A percentile compares a stretch with the other conserved stretches of the same genome.
phyloP scores from a whole-genome alignment of 73 alveolate genomes.

The Paramecium biaurelia region DNA sequence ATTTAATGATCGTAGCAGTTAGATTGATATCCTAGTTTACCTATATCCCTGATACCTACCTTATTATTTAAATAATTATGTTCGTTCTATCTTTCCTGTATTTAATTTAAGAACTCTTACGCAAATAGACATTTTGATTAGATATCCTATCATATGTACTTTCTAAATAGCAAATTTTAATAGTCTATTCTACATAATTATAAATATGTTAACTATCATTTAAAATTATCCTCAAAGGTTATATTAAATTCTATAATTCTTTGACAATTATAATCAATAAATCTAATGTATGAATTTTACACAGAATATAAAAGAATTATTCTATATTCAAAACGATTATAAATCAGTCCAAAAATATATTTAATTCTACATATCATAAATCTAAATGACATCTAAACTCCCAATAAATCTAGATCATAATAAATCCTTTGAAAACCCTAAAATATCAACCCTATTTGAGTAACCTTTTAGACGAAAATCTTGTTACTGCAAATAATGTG shows the following conservation, averaged over 20 bases:
- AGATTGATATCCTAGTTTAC: neutral
- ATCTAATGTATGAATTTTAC: neutral
- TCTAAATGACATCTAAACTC: neutral
- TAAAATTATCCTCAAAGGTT: neutral
- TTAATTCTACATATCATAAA: neutral
- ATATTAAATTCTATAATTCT: neutral
- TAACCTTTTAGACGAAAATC: neutral
- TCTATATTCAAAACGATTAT: neutral
- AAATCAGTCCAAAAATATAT: neutral
- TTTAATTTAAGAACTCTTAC: neutral
- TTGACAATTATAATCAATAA: neutral
- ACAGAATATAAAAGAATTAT: neutral
- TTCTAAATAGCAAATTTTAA: neutral
- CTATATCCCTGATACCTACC: neutral
- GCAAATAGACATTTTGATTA: neutral
- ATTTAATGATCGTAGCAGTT: conserved; percentile 1
- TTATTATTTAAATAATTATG: neutral
- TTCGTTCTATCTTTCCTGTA: neutral
- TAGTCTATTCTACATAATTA: neutral
- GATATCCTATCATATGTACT: neutral
- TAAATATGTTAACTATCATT: neutral
- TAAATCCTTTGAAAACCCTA: neutral
- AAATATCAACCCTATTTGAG: neutral
- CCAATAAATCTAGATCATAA: neutral
- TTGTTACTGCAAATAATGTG: neutral